These are phyloP conservation scores for Boletus rex-veris DNA, from an alignment of 768 basidiomycete genomes.

Conservation along the genomic window DNA sequence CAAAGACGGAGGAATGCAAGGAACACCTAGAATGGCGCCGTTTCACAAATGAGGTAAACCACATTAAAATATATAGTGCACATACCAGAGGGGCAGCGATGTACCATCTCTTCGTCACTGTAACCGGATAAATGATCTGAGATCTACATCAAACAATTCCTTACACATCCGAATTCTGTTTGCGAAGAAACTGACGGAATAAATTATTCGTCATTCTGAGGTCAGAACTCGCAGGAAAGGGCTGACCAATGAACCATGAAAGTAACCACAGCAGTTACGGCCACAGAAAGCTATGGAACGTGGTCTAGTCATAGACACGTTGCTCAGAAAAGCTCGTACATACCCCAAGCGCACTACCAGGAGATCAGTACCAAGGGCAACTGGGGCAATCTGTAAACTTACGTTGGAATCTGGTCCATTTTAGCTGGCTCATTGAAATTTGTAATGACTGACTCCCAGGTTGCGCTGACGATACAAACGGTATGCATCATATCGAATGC, in stretches of 20 bases:
- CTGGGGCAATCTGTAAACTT: neutral
- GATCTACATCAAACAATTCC: neutral
- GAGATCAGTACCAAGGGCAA: neutral
- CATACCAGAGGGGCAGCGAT: slow-evolving; percentile 29
- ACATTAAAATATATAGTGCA: neutral
- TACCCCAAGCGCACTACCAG: slow-evolving; percentile 28
- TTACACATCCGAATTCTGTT: slow-evolving; percentile 34
- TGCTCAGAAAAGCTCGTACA: neutral
- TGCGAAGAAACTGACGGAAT: slow-evolving; percentile 27
- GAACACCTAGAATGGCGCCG: slow-evolving; percentile 16
- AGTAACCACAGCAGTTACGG: slow-evolving; percentile 29
- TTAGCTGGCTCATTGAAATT: slow-evolving; percentile 22
- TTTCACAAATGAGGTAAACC: neutral
- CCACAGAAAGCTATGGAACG: slow-evolving; percentile 27
- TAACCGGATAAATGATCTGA: slow-evolving; percentile 1
- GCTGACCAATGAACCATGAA: slow-evolving; percentile 34
- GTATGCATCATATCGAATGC: slow-evolving; percentile 29
- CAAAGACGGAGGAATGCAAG: slow-evolving; percentile 34
- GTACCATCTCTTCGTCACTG: slow-evolving; percentile 34
- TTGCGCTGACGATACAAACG: slow-evolving; percentile 20
- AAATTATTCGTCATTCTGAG: neutral
- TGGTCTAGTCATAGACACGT: neutral
- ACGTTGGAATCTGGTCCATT: slow-evolving; percentile 32
- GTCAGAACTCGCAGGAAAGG: neutral
- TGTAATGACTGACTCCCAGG: slow-evolving; percentile 28